Evolutionary conservation across 306 rosid species (phyloP).

Genomic region (Acmispon strigosus): DNA sequence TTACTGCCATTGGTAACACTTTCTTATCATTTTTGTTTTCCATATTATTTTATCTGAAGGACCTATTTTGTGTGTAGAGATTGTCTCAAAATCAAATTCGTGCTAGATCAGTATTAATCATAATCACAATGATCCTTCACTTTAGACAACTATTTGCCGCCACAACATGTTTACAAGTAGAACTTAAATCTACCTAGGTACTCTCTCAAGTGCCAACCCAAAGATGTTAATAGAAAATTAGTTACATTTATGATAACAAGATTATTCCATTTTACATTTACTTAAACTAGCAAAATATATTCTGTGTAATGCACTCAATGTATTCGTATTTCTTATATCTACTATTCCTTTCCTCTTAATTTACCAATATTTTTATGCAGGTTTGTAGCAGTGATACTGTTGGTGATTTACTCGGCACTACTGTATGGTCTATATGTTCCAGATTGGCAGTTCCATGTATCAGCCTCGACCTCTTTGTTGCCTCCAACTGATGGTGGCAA

Average conservation of each 20-base stretch:
- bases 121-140: background rate
- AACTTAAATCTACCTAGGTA: background rate
- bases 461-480: conserved; percentile 32
- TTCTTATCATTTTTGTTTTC: background rate
- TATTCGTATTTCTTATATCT: background rate
- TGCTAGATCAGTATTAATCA: background rate
- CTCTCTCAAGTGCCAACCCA: background rate
- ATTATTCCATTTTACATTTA: background rate
- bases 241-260: background rate
- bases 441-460: conserved; percentile 70
- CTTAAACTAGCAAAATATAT: background rate
- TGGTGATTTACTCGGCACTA: conserved; percentile 57
- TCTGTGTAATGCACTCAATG: background rate
- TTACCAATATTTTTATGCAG: conserved; percentile 31
- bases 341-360: background rate
- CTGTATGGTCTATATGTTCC: conserved; percentile 78
- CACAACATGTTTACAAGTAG: background rate
- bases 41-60: background rate
- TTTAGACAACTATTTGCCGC: too few relatives aligned
- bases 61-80: background rate
- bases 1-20: conserved; percentile 58
- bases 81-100: background rate
- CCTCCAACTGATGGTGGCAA: conserved; percentile 28
- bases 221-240: background rate
- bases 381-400: conserved; percentile 46